Conservation (phyloP, 2,329 filamentous ascomycete species). For the Colletotrichum falcatum region DNA sequence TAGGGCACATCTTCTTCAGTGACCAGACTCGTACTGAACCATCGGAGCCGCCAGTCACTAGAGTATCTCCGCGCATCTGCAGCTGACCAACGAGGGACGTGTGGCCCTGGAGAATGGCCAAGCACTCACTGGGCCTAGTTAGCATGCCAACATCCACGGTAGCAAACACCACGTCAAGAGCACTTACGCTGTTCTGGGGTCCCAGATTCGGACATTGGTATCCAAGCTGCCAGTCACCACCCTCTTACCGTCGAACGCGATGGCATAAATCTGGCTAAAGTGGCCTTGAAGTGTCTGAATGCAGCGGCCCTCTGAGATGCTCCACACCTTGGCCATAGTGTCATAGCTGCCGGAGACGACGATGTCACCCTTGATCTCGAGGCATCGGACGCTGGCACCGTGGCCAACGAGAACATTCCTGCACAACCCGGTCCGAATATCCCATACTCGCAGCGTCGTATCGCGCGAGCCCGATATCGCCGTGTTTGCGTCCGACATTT, state of each 20-base stretch:
- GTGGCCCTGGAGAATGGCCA: conserved; percentile 94
- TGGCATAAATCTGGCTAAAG: conserved; percentile 98
- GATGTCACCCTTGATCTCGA: conserved; percentile 96
- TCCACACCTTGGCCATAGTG: conserved; percentile 97
- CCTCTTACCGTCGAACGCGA: conserved; percentile 93
- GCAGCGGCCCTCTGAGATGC: conserved; percentile 94
- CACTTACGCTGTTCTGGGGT: conserved; percentile 84
- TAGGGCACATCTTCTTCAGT: conserved; percentile 87
- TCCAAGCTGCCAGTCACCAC: conserved; percentile 97
- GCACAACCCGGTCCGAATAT: conserved; percentile 88
- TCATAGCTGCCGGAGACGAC: conserved; percentile 99
- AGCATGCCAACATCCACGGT: conserved; percentile 45
- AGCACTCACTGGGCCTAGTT: conserved; percentile 71
- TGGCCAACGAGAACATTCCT: conserved; percentile 93
- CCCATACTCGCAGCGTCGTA: conserved; percentile 95
- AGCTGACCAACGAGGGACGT: conserved; percentile 96
- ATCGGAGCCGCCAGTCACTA: conserved; percentile 96
- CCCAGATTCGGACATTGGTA: conserved; percentile 97
- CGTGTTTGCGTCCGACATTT: conserved; percentile 95
- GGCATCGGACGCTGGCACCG: conserved; percentile 92
- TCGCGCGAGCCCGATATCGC: conserved; percentile 97
- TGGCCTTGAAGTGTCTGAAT: conserved; percentile 91
- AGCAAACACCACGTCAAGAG: neutral
- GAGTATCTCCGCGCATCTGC: conserved; percentile 92
- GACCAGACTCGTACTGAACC: conserved; percentile 98